Evolutionary conservation across 345 rosid genomes (phyloP), one percentile per base, ranked within the genome.

Genomic region (Angophora floribunda): DNA sequence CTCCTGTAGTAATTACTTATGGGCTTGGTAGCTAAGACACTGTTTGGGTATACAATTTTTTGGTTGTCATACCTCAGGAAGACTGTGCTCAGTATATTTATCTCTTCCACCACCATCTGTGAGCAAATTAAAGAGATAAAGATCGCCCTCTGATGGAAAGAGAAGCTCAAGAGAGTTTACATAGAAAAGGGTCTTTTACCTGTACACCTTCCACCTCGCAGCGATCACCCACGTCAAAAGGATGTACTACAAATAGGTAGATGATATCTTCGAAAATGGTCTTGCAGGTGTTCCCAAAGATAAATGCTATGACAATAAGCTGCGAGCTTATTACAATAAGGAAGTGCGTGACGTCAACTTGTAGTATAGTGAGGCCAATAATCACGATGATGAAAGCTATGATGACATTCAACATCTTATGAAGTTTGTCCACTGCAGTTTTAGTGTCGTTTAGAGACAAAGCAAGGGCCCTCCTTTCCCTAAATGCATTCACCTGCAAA

Each of bases 221-320:
- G 41, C 91, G 89, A 88, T 94, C 94, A 22, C 94, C 95, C 9
- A 94, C 94, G 41, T 94, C 94, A 47, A 87, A 94, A 7, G 94
- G 94, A 52, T 94, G 95, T 91, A 91, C 93, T 45, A 94, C 78
- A 24, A 94, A 92, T 28, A 94, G 70, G 88, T 93, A 94, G 88
- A 94, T 93, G 89, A 94, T 92, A 22, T 93, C 95, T 90, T 94
- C 94, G 30, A 94, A 93, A 36, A 90, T 85, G 19, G 92, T 92
- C 89, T 91, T 94, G 91, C 94, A 94, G 88, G 92, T 91, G 47
- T 93, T 90, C 51, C 94, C 94, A 45, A 94, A 94, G 85, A 94
- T 52, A 24, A 93, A 94, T 14, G 89, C 95, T 67, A 87, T 90
- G 75, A 93, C 53, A 22, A 93, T 88, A 90, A 93, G 91, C 89